Evolutionary conservation across 1,284 basidiomycete genomes (phyloP), one percentile per base, ranked within the genome.

Genomic region (Clitocybe nebularis): DNA sequence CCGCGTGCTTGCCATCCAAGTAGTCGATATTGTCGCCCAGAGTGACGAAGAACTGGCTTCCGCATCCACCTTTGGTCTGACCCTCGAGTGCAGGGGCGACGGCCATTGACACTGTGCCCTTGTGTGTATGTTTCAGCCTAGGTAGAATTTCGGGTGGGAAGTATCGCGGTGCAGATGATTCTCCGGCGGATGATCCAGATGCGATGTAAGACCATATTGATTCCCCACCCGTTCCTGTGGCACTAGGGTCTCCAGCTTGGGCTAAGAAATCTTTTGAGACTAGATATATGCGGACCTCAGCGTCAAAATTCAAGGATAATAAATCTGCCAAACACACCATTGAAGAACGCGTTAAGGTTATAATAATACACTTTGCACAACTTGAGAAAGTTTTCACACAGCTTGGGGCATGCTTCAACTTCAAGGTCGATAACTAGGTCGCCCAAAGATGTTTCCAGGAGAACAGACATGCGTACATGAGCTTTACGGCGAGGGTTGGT

Each of bases 231-330:
- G 83, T 91, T 17, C 95, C 95, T 2, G 89, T 89, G 10, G 94
- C 93, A n/a, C 88, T 87, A 1, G 94, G 95, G 57, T 98, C 95
- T 24, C 95, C 95, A 2, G 81, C 78, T 66, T 99, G 95, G 9
- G 93, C 93, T 41, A 99, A 78, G 54, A 99, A 99, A 62, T 97
- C 90, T 63, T 93, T 95, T 25, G 93, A 93, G 5, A 99, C 94
- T 90, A n/a, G n/a, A n/a, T n/a, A 57, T 17, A 14, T 16, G 29
- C 3, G 19, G 13, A 32, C 6, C 29, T 16, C 29, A 32, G 7
- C 29, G 14, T 32, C 29, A n/a, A 5, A 24, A 21, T 16, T 5
- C 1, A 26, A 16, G 2, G 16, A 19, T 26, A 13, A 10, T 20
- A n/a, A 23, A 36, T 13, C n/a, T 8, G 19, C 13, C 26, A 4